Evolutionary conservation across 257 asterid genomes (phyloP).

Genomic region (Solanum clarkiae): DNA sequence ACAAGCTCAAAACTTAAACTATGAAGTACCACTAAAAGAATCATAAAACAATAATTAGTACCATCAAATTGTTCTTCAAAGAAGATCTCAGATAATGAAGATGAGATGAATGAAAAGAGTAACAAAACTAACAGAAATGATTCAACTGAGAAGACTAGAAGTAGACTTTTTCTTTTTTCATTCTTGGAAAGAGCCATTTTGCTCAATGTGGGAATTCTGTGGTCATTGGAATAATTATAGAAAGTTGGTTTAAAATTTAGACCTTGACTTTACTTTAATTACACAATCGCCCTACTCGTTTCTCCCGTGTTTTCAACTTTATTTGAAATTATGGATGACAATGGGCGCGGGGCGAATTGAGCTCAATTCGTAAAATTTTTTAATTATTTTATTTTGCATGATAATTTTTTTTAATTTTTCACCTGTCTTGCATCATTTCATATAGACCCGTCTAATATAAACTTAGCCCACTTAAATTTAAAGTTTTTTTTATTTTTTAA

Average conservation of each 20-base stretch:
- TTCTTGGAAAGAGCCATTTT: not conserved
- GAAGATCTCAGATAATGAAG: constrained; percentile 52
- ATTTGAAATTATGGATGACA: not conserved
- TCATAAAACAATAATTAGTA: not conserved
- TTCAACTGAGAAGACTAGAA: not conserved
- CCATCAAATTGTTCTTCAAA: constrained; percentile 95
- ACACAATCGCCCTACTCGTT: not conserved
- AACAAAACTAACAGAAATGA: not conserved
- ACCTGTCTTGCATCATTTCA: too few relatives aligned
- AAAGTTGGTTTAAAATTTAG: not conserved
- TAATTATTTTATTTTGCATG: too few relatives aligned
- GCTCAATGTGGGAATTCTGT: not conserved
- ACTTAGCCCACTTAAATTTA: too few relatives aligned
- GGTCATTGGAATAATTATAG: not conserved
- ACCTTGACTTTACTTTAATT: not conserved
- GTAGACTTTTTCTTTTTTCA: not conserved
- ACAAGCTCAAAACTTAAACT: not conserved
- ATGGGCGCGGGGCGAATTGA: accelerated
- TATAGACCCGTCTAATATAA: too few relatives aligned
- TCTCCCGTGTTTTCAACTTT: not conserved
- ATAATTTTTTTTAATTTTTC: too few relatives aligned
- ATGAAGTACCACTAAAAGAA: not conserved
- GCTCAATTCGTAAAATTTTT: too few relatives aligned
- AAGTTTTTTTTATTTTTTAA: too few relatives aligned
- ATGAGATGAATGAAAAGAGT: constrained; percentile 13